These are phyloP conservation scores for Acacia crassicarpa DNA, from an alignment of 306 rosid genomes.

Conservation along the genomic window DNA sequence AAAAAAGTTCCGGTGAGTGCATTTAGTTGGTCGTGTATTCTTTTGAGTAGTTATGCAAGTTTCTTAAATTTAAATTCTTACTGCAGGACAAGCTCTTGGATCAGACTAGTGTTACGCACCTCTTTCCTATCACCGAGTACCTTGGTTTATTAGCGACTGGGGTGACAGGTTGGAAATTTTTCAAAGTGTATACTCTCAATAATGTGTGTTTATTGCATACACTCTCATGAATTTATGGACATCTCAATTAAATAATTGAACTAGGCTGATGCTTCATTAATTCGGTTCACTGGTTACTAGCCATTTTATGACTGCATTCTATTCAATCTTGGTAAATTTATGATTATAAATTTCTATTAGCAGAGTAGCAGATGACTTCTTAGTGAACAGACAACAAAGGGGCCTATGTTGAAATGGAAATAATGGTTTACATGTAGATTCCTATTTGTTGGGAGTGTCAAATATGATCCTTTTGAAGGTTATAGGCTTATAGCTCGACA, in stretches of 20 bases:
- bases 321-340: neutral
- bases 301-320: neutral
- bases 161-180: conserved; percentile 46
- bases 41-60: neutral
- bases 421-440: neutral
- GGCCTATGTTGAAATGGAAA: neutral
- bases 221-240: neutral
- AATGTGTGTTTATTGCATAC: neutral
- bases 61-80: neutral
- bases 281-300: neutral
- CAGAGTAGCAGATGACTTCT: neutral
- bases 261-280: neutral
- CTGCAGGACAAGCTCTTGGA: conserved; percentile 72
- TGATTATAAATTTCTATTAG: neutral
- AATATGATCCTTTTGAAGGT: neutral
- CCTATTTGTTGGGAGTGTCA: neutral
- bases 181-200: neutral
- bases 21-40: neutral
- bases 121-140: conserved; percentile 66
- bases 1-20: conserved; percentile 25
- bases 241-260: neutral
- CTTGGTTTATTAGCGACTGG: conserved; percentile 81
- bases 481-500: neutral
- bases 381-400: neutral
- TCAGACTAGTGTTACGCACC: conserved; percentile 71